Evolutionary conservation across 1,139 yeast species (phyloP), one percentile per base, ranked within the genome.

Genomic region (Yamadazyma aaseri): DNA sequence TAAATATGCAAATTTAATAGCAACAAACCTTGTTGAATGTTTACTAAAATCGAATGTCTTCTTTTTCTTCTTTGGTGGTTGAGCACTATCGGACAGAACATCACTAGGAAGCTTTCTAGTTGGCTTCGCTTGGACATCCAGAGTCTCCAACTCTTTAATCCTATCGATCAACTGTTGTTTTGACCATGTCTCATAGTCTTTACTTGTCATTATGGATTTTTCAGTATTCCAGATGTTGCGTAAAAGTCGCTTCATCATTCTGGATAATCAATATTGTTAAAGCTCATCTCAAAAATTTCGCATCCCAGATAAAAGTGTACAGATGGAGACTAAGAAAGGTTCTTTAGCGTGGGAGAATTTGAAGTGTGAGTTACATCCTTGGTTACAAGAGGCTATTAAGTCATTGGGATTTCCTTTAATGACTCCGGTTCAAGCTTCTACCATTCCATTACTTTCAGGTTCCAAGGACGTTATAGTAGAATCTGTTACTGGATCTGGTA

Each of bases 381-480:
- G 76, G 76, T 46, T 70, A 20, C 47, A 50, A 50, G 84, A 81
- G 3, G 95, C 96, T 2, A 71, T 90, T 18, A 61, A 63, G 13
- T 76, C 90, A 2, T 60, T 84, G 45, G 97, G 96, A 2, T 90
- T 76, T 53, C 74, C 77, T 2, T 63, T 76, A 11, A 89, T 92
- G 97, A 92, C 99, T 0, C 97, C 99, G 0, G 98, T 92, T 0
- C 99, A 92, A 55, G 98, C 98, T 0, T 79, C 97, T 0, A 84
- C 95, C 0, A 85, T 92, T 32, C 98, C 99, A 0, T 65, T 90
- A 35, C 77, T 94, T 47, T 62, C 84, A 29, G 82, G 82, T n/a
- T 85, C 90, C 50, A 92, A 92, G 53, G 98, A 92, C 60, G 97
- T 92, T 7, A 95, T 94, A 7, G 97, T 89, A 2, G 96, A 90